Evolutionary conservation across 2,329 filamentous ascomycete genomes (phyloP).

Genomic region (Diaporthe ilicicola): DNA sequence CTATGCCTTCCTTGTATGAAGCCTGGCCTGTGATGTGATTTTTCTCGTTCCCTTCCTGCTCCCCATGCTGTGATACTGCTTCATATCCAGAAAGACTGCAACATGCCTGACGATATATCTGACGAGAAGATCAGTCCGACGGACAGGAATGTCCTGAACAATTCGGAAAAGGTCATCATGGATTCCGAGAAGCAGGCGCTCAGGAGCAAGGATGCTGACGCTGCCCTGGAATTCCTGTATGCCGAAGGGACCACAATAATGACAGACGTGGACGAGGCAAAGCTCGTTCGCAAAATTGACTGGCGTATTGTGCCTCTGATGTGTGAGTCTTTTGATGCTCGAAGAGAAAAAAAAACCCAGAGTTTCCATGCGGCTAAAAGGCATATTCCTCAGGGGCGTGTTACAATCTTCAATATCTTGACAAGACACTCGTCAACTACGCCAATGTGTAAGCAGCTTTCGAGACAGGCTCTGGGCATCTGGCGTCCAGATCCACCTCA

Average conservation of each 20-base stretch:
- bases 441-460: too few relatives aligned
- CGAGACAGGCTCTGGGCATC: too few relatives aligned
- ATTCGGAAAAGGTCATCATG: not conserved
- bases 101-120: conserved; percentile 12
- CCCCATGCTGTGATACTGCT: not conserved
- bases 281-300: conserved; percentile 41
- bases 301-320: conserved; percentile 42
- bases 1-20: too few relatives aligned
- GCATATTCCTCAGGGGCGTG: conserved; percentile 38
- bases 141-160: not conserved
- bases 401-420: conserved; percentile 43
- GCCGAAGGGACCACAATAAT: conserved; percentile 20
- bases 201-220: conserved; percentile 23
- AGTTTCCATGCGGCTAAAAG: not conserved
- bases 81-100: not conserved
- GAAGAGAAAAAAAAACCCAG: too few relatives aligned
- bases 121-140: not conserved
- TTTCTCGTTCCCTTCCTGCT: not conserved
- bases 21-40: not conserved
- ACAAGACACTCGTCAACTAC: conserved; percentile 44
- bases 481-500: too few relatives aligned
- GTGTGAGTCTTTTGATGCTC: conserved; percentile 34
- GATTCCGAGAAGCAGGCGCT: conserved; percentile 30
- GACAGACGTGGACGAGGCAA: conserved; percentile 30
- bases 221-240: conserved; percentile 28